phyloP scores from a whole-genome alignment of 805 yeast species.

The Saturnispora galanensis region DNA sequence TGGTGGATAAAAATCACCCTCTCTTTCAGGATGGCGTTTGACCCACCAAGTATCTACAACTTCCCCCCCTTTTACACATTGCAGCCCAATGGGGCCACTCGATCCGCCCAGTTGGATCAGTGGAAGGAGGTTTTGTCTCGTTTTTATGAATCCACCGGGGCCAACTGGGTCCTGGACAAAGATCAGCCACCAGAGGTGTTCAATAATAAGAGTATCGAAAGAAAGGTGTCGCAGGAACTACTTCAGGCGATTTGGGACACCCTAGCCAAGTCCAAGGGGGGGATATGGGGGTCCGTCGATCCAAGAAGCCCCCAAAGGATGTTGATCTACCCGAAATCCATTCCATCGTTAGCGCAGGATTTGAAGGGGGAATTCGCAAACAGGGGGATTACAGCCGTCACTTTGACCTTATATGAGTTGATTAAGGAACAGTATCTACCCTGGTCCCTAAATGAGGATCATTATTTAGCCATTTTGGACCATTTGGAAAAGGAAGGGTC shows the following conservation, averaged over 20 bases:
- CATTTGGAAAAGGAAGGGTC: slow-evolving; percentile 29
- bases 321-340: slow-evolving; percentile 1
- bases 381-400: slow-evolving; percentile 1
- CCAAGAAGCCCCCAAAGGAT: too few species aligned
- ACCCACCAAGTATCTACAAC: slow-evolving; percentile 46
- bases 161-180: too few species aligned
- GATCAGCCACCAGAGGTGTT: too few species aligned
- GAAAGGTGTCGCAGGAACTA: too few species aligned
- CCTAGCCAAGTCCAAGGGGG: too few species aligned
- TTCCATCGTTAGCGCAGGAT: background rate
- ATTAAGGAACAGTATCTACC: slow-evolving; percentile 4
- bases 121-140: slow-evolving; percentile 62
- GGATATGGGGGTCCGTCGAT: too few species aligned
- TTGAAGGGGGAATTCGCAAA: background rate
- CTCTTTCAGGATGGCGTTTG: background rate
- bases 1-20: too few species aligned
- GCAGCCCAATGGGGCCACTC: slow-evolving; percentile 75
- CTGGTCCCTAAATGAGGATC: background rate
- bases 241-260: too few species aligned
- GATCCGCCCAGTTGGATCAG: slow-evolving; percentile 64
- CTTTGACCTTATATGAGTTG: slow-evolving; percentile 12
- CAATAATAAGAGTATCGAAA: too few species aligned
- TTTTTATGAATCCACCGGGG: slow-evolving; percentile 36
- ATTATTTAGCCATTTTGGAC: slow-evolving; percentile 31
- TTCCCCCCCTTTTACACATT: slow-evolving; percentile 91